Evolutionary conservation across 495 filamentous ascomycete genomes (phyloP).

Genomic region (Bacidia gigantensis): DNA sequence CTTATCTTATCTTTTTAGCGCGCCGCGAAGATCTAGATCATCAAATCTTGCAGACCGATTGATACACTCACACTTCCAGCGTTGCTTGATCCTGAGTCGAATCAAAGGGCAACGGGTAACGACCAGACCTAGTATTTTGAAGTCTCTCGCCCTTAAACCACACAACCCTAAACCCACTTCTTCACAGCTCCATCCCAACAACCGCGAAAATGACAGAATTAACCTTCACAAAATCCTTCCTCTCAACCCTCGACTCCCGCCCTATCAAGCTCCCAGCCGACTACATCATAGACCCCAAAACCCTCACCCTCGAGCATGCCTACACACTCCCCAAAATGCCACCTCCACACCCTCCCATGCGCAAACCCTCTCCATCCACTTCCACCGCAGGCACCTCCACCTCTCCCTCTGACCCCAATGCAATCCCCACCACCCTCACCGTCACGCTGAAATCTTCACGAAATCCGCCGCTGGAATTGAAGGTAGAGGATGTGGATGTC

Average conservation of each 20-base stretch:
- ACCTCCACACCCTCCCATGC: too few species aligned
- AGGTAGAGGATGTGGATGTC: slow-evolving; percentile 42
- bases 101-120: too few species aligned
- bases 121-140: too few species aligned
- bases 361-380: too few species aligned
- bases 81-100: too few species aligned
- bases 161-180: too few species aligned
- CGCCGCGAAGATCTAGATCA: too few species aligned
- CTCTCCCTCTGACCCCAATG: too few species aligned
- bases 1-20: not conserved
- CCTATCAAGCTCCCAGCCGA: slow-evolving; percentile 66
- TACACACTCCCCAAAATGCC: slow-evolving; percentile 16
- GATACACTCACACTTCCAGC: too few species aligned
- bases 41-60: too few species aligned
- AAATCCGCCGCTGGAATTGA: slow-evolving; percentile 51
- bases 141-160: too few species aligned
- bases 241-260: slow-evolving; percentile 60
- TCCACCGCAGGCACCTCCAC: slow-evolving; percentile 4
- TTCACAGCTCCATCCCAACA: too few species aligned
- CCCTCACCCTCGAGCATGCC: slow-evolving; percentile 35
- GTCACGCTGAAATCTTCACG: slow-evolving; percentile 61
- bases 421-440: slow-evolving; percentile 39
- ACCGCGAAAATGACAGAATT: slow-evolving; percentile 64
- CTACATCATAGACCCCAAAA: slow-evolving; percentile 71
- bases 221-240: slow-evolving; percentile 68